Evolutionary conservation across 768 basidiomycete genomes (phyloP), one percentile per base, ranked within the genome.

Genomic region (Psilocybe tampanensis): DNA sequence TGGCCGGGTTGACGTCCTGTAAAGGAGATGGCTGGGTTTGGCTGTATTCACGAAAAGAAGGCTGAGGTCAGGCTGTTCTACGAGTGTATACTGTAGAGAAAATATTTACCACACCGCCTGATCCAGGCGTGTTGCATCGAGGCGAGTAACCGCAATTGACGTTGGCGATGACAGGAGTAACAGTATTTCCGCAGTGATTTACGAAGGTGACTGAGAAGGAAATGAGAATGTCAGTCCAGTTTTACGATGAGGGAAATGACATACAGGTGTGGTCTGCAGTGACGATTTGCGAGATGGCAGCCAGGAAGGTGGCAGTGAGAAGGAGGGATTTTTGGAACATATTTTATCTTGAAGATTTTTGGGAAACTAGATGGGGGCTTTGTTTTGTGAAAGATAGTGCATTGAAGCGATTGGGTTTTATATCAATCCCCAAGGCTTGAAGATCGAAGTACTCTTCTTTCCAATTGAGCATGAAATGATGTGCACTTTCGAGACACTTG

Each of bases 141-240:
- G 76, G 75, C 13, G 74, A 76, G 59, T 74, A 78, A 2, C 76
- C 76, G 54, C 76, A 77, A 44, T 72, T 73, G 2, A 66, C 66
- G 58, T 77, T 72, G 41, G 70, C 72, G 47, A 77, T 72, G 29
- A 68, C 65, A n/a, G 76, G 75, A 11, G 56, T 66, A 39, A 77
- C 65, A 5, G 60, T 60, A 9, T 54, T 51, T 34, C 61, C 64
- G 44, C 77, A 76, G 36, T 71, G 65, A 60, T 78, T 77, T 34
- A 53, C 61, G 56, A 77, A 65, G 21, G 68, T 70, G 61, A 78
- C 73, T 74, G 4, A 13, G 21, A 11, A n/a, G 32, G 45, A n/a
- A n/a, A n/a, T n/a, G n/a, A n/a, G n/a, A n/a, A n/a, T n/a, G n/a
- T n/a, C n/a, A n/a, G n/a, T n/a, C n/a, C n/a, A n/a, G n/a, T n/a